These are phyloP conservation scores for Botryotinia convoluta DNA, from an alignment of 2,329 filamentous ascomycete species.

Conservation along the genomic window DNA sequence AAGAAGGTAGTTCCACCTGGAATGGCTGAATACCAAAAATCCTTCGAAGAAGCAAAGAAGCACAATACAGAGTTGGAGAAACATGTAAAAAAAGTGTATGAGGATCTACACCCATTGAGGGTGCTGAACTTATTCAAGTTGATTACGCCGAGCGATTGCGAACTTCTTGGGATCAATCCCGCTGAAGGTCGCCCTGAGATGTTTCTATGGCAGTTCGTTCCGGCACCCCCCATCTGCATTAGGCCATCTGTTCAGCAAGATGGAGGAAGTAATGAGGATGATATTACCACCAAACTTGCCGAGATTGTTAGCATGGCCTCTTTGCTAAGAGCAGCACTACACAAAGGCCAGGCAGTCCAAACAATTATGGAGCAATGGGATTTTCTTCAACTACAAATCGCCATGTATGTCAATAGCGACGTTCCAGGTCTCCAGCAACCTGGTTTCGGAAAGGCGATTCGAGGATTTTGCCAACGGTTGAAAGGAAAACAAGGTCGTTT, in stretches of 20 bases:
- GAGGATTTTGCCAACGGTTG: slow-evolving; percentile 90
- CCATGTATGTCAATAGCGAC: slow-evolving; percentile 97
- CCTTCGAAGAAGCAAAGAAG: slow-evolving; percentile 76
- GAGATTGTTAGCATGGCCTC: slow-evolving; percentile 94
- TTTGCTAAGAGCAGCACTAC: slow-evolving; percentile 76
- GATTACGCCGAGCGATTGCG: slow-evolving; percentile 81
- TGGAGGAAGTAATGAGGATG: slow-evolving; percentile 89
- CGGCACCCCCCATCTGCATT: slow-evolving; percentile 90
- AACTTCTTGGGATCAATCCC: slow-evolving; percentile 84
- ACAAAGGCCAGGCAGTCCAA: slow-evolving; percentile 78
- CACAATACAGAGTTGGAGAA: slow-evolving; percentile 83
- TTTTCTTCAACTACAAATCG: slow-evolving; percentile 89
- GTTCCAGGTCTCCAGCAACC: slow-evolving; percentile 88
- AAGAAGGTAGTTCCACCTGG: slow-evolving; percentile 80
- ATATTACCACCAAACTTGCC: slow-evolving; percentile 93
- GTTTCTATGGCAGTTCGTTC: slow-evolving; percentile 96
- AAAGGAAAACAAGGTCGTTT: slow-evolving; percentile 98
- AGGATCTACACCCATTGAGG: slow-evolving; percentile 86
- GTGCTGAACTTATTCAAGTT: slow-evolving; percentile 90
- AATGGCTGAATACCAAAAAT: slow-evolving; percentile 82
- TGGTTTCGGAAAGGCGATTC: slow-evolving; percentile 81
- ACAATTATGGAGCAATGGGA: slow-evolving; percentile 99
- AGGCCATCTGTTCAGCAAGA: slow-evolving; percentile 93
- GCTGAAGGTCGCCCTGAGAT: slow-evolving; percentile 87
- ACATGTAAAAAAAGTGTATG: slow-evolving; percentile 85